phyloP scores from a whole-genome alignment of 345 rosid genomes.

The Cardamine resedifolia region DNA sequence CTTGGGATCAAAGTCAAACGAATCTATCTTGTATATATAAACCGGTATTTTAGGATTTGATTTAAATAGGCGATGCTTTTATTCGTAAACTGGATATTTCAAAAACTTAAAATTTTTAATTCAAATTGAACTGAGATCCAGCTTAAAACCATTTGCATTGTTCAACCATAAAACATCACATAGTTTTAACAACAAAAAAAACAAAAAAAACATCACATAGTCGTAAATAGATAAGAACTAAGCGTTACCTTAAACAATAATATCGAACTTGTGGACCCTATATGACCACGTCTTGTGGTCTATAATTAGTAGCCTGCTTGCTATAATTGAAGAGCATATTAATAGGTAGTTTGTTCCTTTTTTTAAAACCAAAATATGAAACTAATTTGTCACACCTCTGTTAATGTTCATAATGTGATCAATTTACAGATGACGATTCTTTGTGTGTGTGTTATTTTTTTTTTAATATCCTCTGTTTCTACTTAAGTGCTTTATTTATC shows the following conservation, averaged over 20 bases:
- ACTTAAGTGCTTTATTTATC: not conserved
- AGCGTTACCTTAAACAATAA: conserved; percentile 9
- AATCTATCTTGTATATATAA: too few species aligned
- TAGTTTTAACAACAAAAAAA: too few species aligned
- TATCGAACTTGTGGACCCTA: conserved; percentile 49
- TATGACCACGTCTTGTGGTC: conserved; percentile 44
- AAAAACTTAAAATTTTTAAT: not conserved
- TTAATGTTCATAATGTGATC: conserved; percentile 14
- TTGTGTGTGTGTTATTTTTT: too few species aligned
- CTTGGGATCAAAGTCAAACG: too few species aligned
- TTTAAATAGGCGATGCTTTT: not conserved
- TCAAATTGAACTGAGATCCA: not conserved
- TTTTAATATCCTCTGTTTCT: too few species aligned
- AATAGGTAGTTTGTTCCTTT: conserved; percentile 19
- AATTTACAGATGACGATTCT: not conserved
- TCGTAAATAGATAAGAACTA: conserved; percentile 33
- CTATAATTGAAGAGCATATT: conserved; percentile 21
- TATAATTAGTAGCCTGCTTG: conserved; percentile 31
- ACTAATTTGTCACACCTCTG: conserved; percentile 5
- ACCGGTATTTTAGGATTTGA: not conserved
- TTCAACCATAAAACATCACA: not conserved
- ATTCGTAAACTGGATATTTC: not conserved
- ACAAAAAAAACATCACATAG: not conserved
- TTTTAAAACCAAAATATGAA: conserved; percentile 3
- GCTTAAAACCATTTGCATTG: not conserved